Evolutionary conservation across 257 asterid genomes (phyloP).

Genomic region (Solanum peruvianum): DNA sequence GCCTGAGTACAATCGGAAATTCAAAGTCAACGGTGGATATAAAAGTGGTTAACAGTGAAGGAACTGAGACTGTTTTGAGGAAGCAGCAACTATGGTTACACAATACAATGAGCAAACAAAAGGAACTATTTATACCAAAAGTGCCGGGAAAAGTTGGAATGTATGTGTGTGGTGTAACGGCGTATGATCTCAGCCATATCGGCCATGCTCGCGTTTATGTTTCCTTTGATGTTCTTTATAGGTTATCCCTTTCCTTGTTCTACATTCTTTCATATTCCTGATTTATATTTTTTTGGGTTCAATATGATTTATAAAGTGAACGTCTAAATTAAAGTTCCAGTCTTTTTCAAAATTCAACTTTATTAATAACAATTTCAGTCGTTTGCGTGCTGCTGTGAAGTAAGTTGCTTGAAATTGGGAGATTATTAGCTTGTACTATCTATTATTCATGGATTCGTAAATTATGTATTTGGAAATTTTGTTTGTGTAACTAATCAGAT

Average conservation of each 20-base stretch:
- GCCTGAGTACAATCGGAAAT: slow-evolving; percentile 9
- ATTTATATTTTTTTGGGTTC: no score
- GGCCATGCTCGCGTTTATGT: slow-evolving; percentile 98
- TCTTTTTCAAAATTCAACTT: not conserved
- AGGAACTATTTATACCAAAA: slow-evolving; percentile 68
- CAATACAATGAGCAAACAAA: slow-evolving; percentile 75
- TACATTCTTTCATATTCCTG: not conserved
- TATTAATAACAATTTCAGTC: not conserved
- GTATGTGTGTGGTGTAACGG: slow-evolving; percentile 96
- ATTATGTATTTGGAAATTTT: not conserved
- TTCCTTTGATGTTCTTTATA: slow-evolving; percentile 73
- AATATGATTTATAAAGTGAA: not conserved
- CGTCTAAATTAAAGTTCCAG: not conserved
- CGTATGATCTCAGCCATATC: slow-evolving; percentile 95
- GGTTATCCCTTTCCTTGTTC: slow-evolving; percentile 13
- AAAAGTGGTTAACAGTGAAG: not conserved
- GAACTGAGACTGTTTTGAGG: slow-evolving; percentile 1
- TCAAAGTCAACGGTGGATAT: not conserved
- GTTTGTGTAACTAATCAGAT: slow-evolving; percentile 9
- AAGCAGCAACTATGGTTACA: slow-evolving; percentile 57
- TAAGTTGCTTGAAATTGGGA: not conserved
- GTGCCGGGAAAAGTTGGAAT: slow-evolving; percentile 73
- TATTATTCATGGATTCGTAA: not conserved
- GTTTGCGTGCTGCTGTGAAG: not conserved
- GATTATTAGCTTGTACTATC: not conserved